Evolutionary conservation across 352 stramenopile genomes (phyloP), one percentile per base, ranked within the genome.

Genomic region (Thraustotheca clavata): DNA sequence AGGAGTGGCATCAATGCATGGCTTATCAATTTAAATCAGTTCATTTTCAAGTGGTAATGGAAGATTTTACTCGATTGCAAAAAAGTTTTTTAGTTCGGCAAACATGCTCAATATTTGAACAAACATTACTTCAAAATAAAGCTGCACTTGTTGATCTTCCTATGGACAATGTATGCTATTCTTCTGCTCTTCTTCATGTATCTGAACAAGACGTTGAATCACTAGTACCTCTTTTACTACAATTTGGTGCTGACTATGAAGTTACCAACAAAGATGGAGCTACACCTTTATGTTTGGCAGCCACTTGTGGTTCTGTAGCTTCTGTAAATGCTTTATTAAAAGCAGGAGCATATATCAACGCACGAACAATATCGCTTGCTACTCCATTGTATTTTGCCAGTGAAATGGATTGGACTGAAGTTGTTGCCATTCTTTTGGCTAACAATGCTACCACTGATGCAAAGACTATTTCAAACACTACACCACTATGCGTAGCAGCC

Each of bases 371-470:
- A 24, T 83, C 70, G 32, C 71, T 89, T 26, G 80, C 76, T 2
- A 90, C 84, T 22, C 84, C 84, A 16, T 75, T 94, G 24, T 90
- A 91, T 66, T 76, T 90, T 11, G 82, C 82, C 8, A 83, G 76
- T 27, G 82, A 90, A 55, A 81, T 86, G 67, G 80, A 86, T 49
- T 87, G 76, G 70, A 81, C 89, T 36, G 73, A 85, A 6, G 63
- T 90, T 11, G 70, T 91, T 32, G 77, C 86, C 20, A 60, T 83
- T 32, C 43, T 94, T 41, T 76, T 94, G 0, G 66, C 71, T 9
- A 52, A 69, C 59, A 75, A 79, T 8, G 80, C 77, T 2, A 69
- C 72, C 14, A 69, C 79, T 2, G 72, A 83, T 34, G 76, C 36
- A 9, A 55, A 74, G 7, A 69, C 88, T 16, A 50, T 70, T 0